A percentile compares a stretch with the other conserved stretches of the same genome.
These are phyloP conservation scores for Leccinum arenicola DNA, from an alignment of 768 basidiomycete species.

Conservation along the genomic window DNA sequence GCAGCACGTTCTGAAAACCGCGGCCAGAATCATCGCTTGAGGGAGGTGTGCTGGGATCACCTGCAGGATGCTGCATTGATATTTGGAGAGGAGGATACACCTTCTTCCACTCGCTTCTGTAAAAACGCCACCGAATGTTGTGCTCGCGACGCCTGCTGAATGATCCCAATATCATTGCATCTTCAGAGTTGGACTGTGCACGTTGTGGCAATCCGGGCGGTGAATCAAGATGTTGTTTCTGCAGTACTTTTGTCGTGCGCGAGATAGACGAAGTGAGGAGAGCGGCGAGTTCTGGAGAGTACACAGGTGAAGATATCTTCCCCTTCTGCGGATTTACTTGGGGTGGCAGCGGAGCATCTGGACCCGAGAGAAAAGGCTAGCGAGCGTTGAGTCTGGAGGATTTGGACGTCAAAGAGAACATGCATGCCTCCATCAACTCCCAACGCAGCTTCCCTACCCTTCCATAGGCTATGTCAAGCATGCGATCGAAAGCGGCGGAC, in stretches of 20 bases:
- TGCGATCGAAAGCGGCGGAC: conserved; percentile 47
- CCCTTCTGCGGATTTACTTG: conserved; percentile 51
- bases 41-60: conserved; percentile 9
- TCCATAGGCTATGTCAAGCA: conserved; percentile 74
- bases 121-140: conserved; percentile 71
- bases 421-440: conserved; percentile 61
- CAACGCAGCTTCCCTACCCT: conserved; percentile 67
- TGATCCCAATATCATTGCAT: conserved; percentile 57
- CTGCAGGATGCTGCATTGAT: conserved; percentile 21
- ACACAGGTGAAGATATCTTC: conserved; percentile 60
- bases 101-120: conserved; percentile 50
- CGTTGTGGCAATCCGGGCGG: conserved; percentile 60
- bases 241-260: conserved; percentile 45
- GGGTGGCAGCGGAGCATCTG: conserved; percentile 38
- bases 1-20: conserved; percentile 42
- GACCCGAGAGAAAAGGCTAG: conserved; percentile 57
- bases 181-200: conserved; percentile 54
- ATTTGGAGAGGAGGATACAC: conserved; percentile 60
- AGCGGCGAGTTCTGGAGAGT: conserved; percentile 58
- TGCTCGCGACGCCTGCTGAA: conserved; percentile 73
- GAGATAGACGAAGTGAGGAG: conserved; percentile 56
- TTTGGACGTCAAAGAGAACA: not conserved
- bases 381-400: conserved; percentile 5
- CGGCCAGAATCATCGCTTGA: conserved; percentile 13
- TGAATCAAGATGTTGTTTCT: conserved; percentile 35